Evolutionary conservation across 176 grass and related monocot species (phyloP), one percentile per base, ranked within the genome.

Genomic region (Metroxylon sagu): DNA sequence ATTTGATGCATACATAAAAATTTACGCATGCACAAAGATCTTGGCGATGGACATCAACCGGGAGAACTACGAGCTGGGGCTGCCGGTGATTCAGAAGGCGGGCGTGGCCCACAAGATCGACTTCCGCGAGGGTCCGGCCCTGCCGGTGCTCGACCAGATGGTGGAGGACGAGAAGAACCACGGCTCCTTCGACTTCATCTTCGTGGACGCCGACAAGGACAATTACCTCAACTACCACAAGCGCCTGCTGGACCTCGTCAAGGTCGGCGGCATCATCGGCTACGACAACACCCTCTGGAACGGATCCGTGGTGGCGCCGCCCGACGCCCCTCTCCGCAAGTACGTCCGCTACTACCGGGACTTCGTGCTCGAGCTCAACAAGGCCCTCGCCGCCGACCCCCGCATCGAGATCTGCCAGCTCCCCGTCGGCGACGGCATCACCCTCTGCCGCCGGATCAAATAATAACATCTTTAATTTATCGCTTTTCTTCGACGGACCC

Each of bases 211-310:
- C 16, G 93, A 98, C 84, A 98, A 98, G 87, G 79, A 92, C 87
- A 98, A 98, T 87, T 98, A 98, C 84, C 69, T 98, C 67, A 98
- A 92, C 70, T 98, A 98, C 82, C 93, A 98, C 60, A 50, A 98
- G 70, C 82, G 87, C 23, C 81, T 92, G 52, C 66, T 98, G 49
- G 78, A 85, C 62, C 87, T 98, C 26, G 87, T 98, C n/a, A 98
- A 78, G 84, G 16, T 71, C 7, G 84, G 84, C 26, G 93, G 93
- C 25, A 57, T 98, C 48, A 65, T 98, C 53, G 93, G 81, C 39
- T 98, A 98, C 69, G 93, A 98, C 70, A 98, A 98, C 84, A 98
- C 93, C 17, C 87, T 98, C 27, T 98, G 93, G 93, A 85, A 85
- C 62, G 93, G 93, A 21, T 78, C 93, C 27, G 78, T 98, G 29